These are phyloP conservation scores for Calonectria pauciramosa DNA, from an alignment of 2,329 filamentous ascomycete genomes.

Conservation along the genomic window DNA sequence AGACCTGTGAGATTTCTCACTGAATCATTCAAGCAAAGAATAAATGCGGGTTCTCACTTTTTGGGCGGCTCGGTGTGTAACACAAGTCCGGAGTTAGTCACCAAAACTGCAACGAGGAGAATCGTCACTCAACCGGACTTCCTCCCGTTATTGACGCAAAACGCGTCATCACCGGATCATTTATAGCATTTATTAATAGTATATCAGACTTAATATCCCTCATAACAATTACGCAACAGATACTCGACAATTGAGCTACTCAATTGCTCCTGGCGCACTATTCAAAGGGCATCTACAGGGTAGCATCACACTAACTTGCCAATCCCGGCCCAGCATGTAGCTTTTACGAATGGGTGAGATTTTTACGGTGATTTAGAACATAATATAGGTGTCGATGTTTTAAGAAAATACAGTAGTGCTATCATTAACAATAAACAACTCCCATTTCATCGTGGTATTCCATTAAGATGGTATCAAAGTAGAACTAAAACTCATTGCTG, in stretches of 20 bases:
- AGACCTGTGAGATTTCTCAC: background rate
- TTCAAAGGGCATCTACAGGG: background rate
- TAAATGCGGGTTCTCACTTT: background rate
- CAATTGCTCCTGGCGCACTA: background rate
- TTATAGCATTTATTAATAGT: no score
- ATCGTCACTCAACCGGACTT: no score
- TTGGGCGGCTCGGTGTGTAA: fast-evolving
- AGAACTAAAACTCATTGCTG: background rate
- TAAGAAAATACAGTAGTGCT: background rate
- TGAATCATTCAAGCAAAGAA: background rate
- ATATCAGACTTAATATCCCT: no score
- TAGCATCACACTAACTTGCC: background rate
- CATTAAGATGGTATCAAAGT: background rate
- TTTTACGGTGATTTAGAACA: background rate
- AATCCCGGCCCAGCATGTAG: background rate
- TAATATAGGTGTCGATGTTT: background rate
- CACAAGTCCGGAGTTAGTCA: background rate
- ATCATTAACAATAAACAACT: background rate
- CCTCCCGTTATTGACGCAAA: no score
- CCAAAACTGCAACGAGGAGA: no score
- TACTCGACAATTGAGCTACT: no score
- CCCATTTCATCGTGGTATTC: background rate
- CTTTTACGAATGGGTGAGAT: background rate
- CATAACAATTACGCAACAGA: no score
- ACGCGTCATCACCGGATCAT: no score